phyloP scores from a whole-genome alignment of 116 monocot species.

The Zostera marina region DNA sequence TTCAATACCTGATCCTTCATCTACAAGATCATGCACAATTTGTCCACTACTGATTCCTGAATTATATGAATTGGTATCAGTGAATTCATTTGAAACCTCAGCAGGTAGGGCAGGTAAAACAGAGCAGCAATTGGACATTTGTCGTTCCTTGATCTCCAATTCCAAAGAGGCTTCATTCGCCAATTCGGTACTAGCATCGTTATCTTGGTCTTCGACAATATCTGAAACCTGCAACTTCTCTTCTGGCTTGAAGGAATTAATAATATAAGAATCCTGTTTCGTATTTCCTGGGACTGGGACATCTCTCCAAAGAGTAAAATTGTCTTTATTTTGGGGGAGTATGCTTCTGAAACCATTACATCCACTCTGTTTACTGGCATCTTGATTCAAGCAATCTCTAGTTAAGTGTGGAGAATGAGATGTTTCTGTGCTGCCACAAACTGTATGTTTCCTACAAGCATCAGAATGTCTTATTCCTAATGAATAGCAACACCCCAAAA shows the following conservation, averaged over 20 bases:
- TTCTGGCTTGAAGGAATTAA: constrained; percentile 3
- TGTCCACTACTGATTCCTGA: constrained; percentile 6
- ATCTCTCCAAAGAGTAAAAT: constrained; percentile 29
- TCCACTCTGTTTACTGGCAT: constrained; percentile 9
- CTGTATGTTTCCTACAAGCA: constrained; percentile 11
- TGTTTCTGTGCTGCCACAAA: constrained; percentile 11
- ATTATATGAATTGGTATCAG: constrained; percentile 13
- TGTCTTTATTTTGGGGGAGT: constrained; percentile 9
- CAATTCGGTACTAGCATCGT: constrained; percentile 8
- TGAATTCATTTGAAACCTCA: constrained; percentile 42
- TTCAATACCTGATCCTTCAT: constrained; percentile 67
- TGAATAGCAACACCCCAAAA: constrained; percentile 10
- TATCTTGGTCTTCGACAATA: constrained; percentile 1
- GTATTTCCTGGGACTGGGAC: constrained; percentile 23
- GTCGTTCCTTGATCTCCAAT: constrained; percentile 20
- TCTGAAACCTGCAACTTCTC: constrained; percentile 7
- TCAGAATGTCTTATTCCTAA: constrained; percentile 6
- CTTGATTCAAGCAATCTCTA: constrained; percentile 11
- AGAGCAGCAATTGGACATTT: constrained; percentile 39
- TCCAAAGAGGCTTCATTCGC: constrained; percentile 13
- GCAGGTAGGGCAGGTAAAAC: constrained; percentile 45
- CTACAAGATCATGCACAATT: constrained; percentile 18
- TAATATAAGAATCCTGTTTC: constrained; percentile 11
- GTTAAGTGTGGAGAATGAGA: constrained; percentile 11
- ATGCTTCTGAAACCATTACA: constrained; percentile 21